These are phyloP conservation scores for Dendryphion nanum DNA, from an alignment of 2,329 filamentous ascomycete genomes.

Conservation along the genomic window DNA sequence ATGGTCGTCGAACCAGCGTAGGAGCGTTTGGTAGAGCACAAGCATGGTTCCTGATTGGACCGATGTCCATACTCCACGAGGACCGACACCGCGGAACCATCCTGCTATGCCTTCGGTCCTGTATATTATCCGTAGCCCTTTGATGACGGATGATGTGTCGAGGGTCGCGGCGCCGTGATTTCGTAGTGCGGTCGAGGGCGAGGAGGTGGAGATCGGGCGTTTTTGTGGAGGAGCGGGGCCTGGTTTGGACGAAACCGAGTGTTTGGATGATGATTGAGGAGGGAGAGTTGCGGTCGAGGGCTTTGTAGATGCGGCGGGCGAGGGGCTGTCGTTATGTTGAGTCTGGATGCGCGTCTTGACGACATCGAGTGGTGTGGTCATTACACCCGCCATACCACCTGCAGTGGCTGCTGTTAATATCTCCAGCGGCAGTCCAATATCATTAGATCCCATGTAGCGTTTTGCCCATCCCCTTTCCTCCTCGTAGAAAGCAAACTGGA, in stretches of 20 bases:
- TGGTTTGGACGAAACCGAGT: constrained; percentile 22
- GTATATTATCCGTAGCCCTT: constrained; percentile 84
- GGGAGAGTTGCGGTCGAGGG: constrained; percentile 16
- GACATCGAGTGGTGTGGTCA: constrained; percentile 94
- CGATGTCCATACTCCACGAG: constrained; percentile 92
- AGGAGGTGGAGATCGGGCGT: constrained; percentile 83
- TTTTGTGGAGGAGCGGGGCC: constrained; percentile 40
- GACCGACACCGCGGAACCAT: constrained; percentile 93
- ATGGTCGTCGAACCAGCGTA: constrained; percentile 71
- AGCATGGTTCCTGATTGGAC: constrained; percentile 97
- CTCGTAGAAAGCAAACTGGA: constrained; percentile 98
- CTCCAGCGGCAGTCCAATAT: constrained; percentile 83
- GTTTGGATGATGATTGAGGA: constrained; percentile 23
- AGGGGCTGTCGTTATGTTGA: constrained; percentile 61
- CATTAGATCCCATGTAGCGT: constrained; percentile 71
- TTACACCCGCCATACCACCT: constrained; percentile 86
- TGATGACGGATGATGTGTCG: constrained; percentile 85
- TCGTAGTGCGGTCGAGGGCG: constrained; percentile 78
- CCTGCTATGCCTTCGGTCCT: constrained; percentile 82
- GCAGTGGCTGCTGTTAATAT: constrained; percentile 86
- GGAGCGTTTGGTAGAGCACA: constrained; percentile 85
- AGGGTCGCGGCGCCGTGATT: constrained; percentile 76
- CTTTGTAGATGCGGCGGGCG: constrained; percentile 11
- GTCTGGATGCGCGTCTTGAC: constrained; percentile 97
- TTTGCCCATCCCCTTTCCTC: constrained; percentile 83